These are phyloP conservation scores for Garcia nutans DNA, from an alignment of 345 rosid genomes.

Conservation along the genomic window DNA sequence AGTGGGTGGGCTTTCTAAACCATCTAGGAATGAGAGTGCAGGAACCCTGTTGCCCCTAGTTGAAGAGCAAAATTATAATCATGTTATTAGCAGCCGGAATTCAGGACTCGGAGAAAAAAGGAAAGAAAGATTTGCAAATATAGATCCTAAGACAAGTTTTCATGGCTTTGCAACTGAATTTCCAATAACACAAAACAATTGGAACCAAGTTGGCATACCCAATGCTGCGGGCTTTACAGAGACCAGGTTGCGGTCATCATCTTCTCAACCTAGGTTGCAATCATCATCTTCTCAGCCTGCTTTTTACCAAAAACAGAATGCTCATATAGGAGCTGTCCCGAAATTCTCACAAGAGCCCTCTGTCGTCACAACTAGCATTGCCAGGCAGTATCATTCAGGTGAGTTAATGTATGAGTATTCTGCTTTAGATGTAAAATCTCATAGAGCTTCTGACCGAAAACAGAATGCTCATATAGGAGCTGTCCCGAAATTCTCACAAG, in stretches of 20 bases:
- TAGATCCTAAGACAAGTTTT: constrained; percentile 12
- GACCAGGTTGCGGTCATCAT: constrained; percentile 14
- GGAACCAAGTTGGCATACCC: constrained; percentile 14
- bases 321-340: constrained; percentile 6
- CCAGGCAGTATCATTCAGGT: constrained; percentile 27
- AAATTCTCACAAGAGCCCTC: constrained; percentile 6
- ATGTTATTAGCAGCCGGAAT: constrained; percentile 4
- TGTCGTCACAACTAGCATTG: neutral
- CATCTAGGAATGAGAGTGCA: neutral
- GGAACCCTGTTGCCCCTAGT: constrained; percentile 1
- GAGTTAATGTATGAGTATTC: neutral
- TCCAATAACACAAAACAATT: constrained; percentile 7
- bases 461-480: constrained; percentile 14
- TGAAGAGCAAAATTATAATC: constrained; percentile 3
- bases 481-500: constrained; percentile 5
- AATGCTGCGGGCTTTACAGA: constrained; percentile 14
- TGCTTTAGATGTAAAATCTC: neutral
- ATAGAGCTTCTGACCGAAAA: constrained; percentile 11
- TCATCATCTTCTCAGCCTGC: constrained; percentile 13
- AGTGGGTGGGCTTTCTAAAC: constrained; percentile 6
- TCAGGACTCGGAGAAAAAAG: constrained; percentile 1
- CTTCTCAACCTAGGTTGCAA: constrained; percentile 6
- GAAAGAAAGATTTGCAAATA: constrained; percentile 11
- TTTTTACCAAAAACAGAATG: constrained; percentile 22
- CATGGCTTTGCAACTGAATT: constrained; percentile 12